These are phyloP conservation scores for Monosporozyma unispora DNA, from an alignment of 805 yeast species.

Conservation along the genomic window DNA sequence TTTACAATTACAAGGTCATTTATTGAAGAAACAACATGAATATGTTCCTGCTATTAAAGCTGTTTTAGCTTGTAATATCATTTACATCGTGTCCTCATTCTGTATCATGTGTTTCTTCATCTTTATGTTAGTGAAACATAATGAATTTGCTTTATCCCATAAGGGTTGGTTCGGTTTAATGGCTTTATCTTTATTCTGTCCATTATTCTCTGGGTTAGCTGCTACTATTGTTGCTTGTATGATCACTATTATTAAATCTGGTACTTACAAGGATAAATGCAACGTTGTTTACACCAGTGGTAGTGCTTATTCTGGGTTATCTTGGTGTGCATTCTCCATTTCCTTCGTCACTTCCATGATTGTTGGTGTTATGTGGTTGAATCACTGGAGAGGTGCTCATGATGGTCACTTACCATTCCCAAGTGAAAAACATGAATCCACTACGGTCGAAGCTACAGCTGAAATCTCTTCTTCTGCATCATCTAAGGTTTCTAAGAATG, in stretches of 20 bases:
- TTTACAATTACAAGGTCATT: constrained; percentile 24
- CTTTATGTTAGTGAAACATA: constrained; percentile 5
- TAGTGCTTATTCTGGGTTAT: constrained; percentile 21
- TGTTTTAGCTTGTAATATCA: constrained; percentile 22
- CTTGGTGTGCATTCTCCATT: constrained; percentile 26
- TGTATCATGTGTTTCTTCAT: constrained; percentile 10
- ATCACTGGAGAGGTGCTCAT: constrained; percentile 5
- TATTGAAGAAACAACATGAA: constrained; percentile 22
- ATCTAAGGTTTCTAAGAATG: constrained; percentile 1
- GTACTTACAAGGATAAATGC: constrained; percentile 25
- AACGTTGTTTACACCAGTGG: constrained; percentile 21
- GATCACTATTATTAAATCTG: constrained; percentile 24
- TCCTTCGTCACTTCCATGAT: constrained; percentile 16
- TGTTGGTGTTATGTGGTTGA: constrained; percentile 6
- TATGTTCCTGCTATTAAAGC: constrained; percentile 29
- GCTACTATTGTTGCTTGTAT: constrained; percentile 24
- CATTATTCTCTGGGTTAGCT: constrained; percentile 23
- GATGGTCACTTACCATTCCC: constrained; percentile 1
- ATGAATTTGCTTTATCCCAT: constrained; percentile 6
- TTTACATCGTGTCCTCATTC: constrained; percentile 21
- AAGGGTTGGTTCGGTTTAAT: constrained; percentile 14
- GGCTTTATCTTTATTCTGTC: constrained; percentile 16
- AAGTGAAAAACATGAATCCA: neutral
- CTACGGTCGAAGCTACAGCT: neutral
- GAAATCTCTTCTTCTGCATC: constrained; percentile 3